A percentile compares a stretch with the other conserved stretches of the same genome.
Conservation (phyloP, 23 red algal genomes). For the Gracilariopsis chorda region DNA sequence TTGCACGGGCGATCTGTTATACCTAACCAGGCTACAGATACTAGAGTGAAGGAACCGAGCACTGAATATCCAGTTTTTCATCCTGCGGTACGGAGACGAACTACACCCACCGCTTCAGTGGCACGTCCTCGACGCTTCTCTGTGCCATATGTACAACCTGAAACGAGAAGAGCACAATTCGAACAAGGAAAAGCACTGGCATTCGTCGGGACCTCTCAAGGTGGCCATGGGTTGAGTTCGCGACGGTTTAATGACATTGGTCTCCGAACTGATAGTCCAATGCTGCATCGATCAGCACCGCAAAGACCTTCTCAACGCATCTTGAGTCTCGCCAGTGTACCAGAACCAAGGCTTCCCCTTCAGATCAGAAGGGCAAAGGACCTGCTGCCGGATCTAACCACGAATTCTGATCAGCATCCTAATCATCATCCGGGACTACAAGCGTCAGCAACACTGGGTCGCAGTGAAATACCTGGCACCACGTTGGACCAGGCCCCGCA, state of each 20-base stretch:
- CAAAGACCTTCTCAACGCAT: not conserved
- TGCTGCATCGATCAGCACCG: not conserved
- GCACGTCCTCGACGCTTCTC: not conserved
- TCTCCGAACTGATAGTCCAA: not conserved
- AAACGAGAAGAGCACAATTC: not conserved
- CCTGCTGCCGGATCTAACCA: not conserved
- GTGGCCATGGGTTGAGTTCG: not conserved
- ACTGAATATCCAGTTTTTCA: too few species aligned
- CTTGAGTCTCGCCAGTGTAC: not conserved
- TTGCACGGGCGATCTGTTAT: too few species aligned
- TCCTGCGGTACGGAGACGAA: too few species aligned
- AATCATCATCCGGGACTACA: not conserved
- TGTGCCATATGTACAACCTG: not conserved
- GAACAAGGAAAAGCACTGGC: constrained; percentile 1
- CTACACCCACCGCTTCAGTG: too few species aligned
- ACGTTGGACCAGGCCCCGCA: not conserved
- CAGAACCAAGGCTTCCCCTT: not conserved
- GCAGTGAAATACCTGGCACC: not conserved
- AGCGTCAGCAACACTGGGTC: not conserved
- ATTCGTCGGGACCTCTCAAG: not conserved
- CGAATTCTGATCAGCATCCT: not conserved
- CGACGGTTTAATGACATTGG: not conserved
- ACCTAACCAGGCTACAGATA: too few species aligned
- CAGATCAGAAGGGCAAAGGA: not conserved
- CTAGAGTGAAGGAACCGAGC: too few species aligned